These are phyloP conservation scores for Botrytis deweyae DNA, from an alignment of 2,329 filamentous ascomycete species.

Conservation along the genomic window DNA sequence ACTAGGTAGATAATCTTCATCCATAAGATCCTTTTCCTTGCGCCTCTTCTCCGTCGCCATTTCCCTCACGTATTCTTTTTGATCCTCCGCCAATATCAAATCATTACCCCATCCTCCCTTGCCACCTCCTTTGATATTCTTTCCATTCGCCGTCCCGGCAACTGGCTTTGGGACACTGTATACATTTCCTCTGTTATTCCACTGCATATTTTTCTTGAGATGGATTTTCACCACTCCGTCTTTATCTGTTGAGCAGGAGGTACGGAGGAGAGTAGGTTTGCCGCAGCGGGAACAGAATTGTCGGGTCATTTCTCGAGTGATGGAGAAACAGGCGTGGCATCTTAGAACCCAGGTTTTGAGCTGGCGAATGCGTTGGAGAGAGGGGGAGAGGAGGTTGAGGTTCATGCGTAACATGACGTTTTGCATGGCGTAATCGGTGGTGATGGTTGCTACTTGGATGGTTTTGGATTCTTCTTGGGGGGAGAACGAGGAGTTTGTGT, in stretches of 20 bases:
- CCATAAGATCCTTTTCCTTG: constrained; percentile 83
- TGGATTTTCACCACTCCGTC: constrained; percentile 81
- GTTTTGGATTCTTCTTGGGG: constrained; percentile 56
- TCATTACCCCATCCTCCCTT: constrained; percentile 84
- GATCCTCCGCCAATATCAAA: constrained; percentile 87
- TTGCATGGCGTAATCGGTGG: constrained; percentile 96
- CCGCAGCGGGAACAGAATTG: constrained; percentile 95
- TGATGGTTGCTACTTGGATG: constrained; percentile 87
- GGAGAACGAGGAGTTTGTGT: constrained; percentile 50
- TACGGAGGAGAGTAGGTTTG: constrained; percentile 79
- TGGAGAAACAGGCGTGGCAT: constrained; percentile 90
- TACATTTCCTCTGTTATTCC: constrained; percentile 88
- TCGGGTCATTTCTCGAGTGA: constrained; percentile 78
- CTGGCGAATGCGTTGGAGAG: constrained; percentile 75
- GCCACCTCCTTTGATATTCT: constrained; percentile 66
- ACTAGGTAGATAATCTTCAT: constrained; percentile 85
- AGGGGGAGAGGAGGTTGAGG: constrained; percentile 79
- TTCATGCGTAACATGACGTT: constrained; percentile 95
- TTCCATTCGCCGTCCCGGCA: constrained; percentile 76
- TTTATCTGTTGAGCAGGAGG: constrained; percentile 79
- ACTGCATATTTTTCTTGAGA: constrained; percentile 92
- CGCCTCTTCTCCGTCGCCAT: constrained; percentile 62
- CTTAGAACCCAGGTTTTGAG: constrained; percentile 87
- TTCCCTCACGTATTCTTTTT: constrained; percentile 82
- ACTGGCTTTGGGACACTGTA: constrained; percentile 92